Base-by-base conservation (phyloP, 306 rosid genomes). In the Cicer chorassanicum region DNA sequence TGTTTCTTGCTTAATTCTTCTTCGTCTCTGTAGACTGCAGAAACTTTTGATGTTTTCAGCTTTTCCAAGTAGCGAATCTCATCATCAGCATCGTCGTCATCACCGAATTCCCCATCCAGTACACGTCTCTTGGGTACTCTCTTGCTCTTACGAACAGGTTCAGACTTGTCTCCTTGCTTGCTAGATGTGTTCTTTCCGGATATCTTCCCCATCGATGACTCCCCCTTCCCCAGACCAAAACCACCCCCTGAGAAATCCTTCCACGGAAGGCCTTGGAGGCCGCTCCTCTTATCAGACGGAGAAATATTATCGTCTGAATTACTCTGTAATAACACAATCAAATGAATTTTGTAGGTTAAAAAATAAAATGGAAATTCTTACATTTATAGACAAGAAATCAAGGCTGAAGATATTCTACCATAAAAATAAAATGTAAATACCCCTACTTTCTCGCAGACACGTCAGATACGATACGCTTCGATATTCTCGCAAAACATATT, bases 31-130 rank as follows among this genome's bases (percentile, higher is more conserved):
- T 85, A 85, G 2, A 83, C 91, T 16, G 87, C 82, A 63, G 84
- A 77, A 80, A 81, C 87, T 89, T 80, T 94, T 0, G 95, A 94
- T 9, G 86, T 86, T 80, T 87, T 90, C 34, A 94, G 88, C 87
- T 94, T 94, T 85, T 94, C 99, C 83, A 94, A 77, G 82, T 86
- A 94, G 65, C 93, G 88, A 43, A 94, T 91, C 87, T 94, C 98
- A 66, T 88, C 95, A 80, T 94, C 97, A 34, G 80, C 96, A 0
- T 88, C 90, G 0, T 86, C 91, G 0, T 91, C 93, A 0, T 84
- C 96, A 40, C 88, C 88, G 29, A 87, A 85, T 61, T 92, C 97
- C 46, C 87, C 92, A 54, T 85, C 89, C 78, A 84, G 88, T 7
- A 86, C 79, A 53, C 93, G 98, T 82, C 84, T 89, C 81, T 92